Evolutionary conservation across 2,329 filamentous ascomycete species (phyloP), one percentile per base, ranked within the genome.

Genomic region (Epichloe bromicola): DNA sequence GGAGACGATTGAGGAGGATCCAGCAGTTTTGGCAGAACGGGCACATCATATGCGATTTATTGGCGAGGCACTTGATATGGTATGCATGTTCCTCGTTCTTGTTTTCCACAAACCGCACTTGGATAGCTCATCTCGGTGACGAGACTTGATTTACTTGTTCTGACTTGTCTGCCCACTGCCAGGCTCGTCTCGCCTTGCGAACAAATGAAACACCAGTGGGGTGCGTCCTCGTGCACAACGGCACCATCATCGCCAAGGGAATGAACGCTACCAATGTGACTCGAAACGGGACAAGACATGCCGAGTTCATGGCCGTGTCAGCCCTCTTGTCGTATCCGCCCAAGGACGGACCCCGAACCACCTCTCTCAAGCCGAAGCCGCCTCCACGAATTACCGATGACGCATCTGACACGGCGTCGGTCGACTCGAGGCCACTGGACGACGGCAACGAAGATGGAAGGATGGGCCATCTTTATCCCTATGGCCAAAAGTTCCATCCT

Each of bases 191-290:
- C 57, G 93, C 94, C 20, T 79, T 98, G 46, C 73, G 74, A 58
- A 86, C 80, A 55, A 90, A 95, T 59, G 93, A 98, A 71, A 97
- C 94, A 1, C 93, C 93, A 1, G 93, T 98, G 19, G 94, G 93
- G 46, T 98, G 93, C 67, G 89, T 98, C 34, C 82, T 98, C 49
- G 90, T 97, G 20, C 79, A 89, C 63, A 70, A 87, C 30, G 83
- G 82, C 57, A 75, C 80, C 58, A 77, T 96, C 56, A 89, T 98
- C 57, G 90, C 88, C 41, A 79, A 78, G 56, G 93, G 93, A 55
- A 96, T 96, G 86, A 98, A 98, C 61, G 93, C 94, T 56, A 98
- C 93, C 49, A 98, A 96, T 61, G 77, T 86, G 58, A 93, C 86
- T 26, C 81, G 91, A 46, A 82, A 95, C 71, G 93, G 93, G 43